A percentile compares a stretch with the other conserved stretches of the same genome.
These are phyloP conservation scores for Skeletonema menzelii DNA, from an alignment of 108 stramenopile genomes.

Conservation along the genomic window DNA sequence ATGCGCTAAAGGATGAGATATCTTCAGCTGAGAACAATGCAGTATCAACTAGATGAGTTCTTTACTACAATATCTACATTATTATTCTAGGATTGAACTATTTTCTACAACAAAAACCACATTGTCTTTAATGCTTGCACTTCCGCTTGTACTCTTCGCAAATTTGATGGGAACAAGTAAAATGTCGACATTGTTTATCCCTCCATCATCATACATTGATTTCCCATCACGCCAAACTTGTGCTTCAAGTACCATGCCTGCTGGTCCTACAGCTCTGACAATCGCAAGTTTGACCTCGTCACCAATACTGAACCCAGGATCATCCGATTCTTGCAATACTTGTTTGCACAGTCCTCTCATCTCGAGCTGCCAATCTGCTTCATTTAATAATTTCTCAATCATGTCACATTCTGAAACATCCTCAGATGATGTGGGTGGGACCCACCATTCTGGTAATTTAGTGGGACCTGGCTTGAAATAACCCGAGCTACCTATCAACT, in stretches of 20 bases:
- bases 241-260: slow-evolving; percentile 12
- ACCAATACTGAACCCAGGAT: not conserved
- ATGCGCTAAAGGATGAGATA: slow-evolving; percentile 4
- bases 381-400: slow-evolving; percentile 16
- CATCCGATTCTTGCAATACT: not conserved
- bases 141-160: not conserved
- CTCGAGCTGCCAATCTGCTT: slow-evolving; percentile 3
- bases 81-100: not conserved
- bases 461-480: not conserved
- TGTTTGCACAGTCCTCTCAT: slow-evolving; percentile 5
- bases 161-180: slow-evolving; percentile 6
- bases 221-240: not conserved
- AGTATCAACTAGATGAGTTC: not conserved
- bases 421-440: not conserved
- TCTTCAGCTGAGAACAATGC: not conserved
- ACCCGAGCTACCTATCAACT: not conserved
- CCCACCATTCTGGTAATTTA: slow-evolving; percentile 22
- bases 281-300: not conserved
- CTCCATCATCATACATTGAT: not conserved
- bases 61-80: not conserved
- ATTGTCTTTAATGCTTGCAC: not conserved
- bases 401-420: slow-evolving; percentile 12
- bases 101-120: not conserved
- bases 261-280: slow-evolving; percentile 18
- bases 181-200: not conserved